A percentile compares a stretch with the other conserved stretches of the same genome.
Conservation (phyloP, 306 rosid species). For the Hylodesmum podocarpum region DNA sequence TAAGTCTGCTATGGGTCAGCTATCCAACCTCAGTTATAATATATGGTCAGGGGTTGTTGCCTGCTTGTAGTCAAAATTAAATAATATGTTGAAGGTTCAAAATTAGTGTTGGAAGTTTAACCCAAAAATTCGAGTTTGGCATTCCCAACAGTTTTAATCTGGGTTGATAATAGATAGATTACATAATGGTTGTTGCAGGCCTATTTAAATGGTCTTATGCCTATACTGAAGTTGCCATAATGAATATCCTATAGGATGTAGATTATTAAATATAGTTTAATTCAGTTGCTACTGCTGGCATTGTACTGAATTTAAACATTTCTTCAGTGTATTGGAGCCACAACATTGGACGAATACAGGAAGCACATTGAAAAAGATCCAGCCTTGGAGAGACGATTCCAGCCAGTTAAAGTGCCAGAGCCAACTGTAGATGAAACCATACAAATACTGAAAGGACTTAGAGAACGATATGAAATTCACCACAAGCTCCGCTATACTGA, state of each 20-base stretch:
- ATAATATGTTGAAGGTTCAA: not conserved
- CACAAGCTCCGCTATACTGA: slow-evolving; percentile 99
- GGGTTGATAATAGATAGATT: not conserved
- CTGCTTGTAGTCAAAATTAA: slow-evolving; percentile 1
- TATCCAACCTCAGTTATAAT: not conserved
- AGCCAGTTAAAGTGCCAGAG: slow-evolving; percentile 96
- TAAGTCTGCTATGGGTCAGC: not conserved
- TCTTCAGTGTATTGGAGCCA: slow-evolving; percentile 96
- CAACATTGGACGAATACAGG: slow-evolving; percentile 96
- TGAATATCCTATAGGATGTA: not conserved
- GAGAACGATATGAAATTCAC: slow-evolving; percentile 97
- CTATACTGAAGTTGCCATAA: not conserved
- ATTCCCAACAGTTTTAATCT: not conserved
- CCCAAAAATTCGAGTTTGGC: not conserved
- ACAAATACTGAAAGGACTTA: slow-evolving; percentile 86
- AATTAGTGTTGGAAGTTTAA: not conserved
- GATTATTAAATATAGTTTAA: not conserved
- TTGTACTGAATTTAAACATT: slow-evolving; percentile 24
- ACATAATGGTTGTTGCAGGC: not conserved
- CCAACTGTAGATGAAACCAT: slow-evolving; percentile 96
- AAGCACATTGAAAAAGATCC: slow-evolving; percentile 98
- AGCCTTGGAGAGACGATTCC: slow-evolving; percentile 95
- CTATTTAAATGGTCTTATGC: not conserved
- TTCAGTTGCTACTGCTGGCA: not conserved
- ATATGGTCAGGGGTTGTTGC: not conserved